Base-by-base conservation (phyloP, 495 filamentous ascomycete genomes). In the Annulohypoxylon bovei region DNA sequence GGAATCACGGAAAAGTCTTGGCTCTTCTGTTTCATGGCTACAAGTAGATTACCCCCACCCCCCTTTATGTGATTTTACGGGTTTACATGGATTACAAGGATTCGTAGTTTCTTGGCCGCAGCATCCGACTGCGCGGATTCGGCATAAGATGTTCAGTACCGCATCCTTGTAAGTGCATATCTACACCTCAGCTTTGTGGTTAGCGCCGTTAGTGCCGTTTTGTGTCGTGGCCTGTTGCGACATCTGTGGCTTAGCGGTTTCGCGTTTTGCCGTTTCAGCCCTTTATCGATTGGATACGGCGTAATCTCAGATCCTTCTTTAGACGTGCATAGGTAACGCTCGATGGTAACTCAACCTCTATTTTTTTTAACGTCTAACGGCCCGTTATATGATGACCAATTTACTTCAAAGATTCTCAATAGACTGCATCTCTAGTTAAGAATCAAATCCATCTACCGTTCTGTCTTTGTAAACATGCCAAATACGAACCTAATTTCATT, bases 111-210 rank as follows among this genome's bases (percentile, higher is more conserved):
- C 68, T 67, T 71, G 62, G 50, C 68, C n/a, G 9, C 30, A 60
- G 49, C 68, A 42, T 63, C 62, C 62, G 62, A 47, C 52, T 12
- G 33, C 27, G 52, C 27, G 57, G 68, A 57, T 71, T 46, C 56
- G 50, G 28, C 39, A 25, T 23, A 47, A 47, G 40, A 52, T 50
- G 27, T 44, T 49, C 23, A 56, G 5, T 12, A 27, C n/a, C 25
- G 4, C 2, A 53, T 62, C 57, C 57, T 62, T 37, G 57, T 67
- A 71, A 59, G n/a, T 52, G 63, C 63, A 67, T 71, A 71, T 71
- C 56, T 47, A 3, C 39, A 50, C 46, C 37, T 44, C 35, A 22
- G 11, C 40, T 61, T 37, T 37, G 44, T 56, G 40, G 22, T 42
- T 57, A 62, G 62, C 57, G 61, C 62, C 57, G 22, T 49, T 57